Conservation (phyloP, 169 alveolate species). For the Eimeria acervulina region DNA sequence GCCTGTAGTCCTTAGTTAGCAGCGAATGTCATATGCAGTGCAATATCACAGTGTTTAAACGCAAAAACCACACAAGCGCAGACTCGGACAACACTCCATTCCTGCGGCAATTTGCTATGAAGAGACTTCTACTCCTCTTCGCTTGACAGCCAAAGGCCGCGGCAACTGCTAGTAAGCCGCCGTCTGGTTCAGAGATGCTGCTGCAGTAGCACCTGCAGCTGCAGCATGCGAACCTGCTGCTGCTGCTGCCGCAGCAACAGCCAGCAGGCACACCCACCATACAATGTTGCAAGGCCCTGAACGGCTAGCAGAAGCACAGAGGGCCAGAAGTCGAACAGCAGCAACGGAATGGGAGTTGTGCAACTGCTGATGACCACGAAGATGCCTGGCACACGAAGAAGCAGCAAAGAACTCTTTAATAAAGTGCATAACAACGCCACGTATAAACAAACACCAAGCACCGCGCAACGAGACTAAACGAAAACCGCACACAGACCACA, state of each 20-base stretch:
- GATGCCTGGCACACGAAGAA: slow-evolving; percentile 62
- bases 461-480: not conserved
- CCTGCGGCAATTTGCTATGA: not conserved
- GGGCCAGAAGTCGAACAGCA: slow-evolving; percentile 71
- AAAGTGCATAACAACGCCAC: not conserved
- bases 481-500: not conserved
- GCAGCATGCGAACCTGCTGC: too few species aligned
- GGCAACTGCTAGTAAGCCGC: not conserved
- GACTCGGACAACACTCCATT: not conserved
- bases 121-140: not conserved
- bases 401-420: too few species aligned
- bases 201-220: too few species aligned
- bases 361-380: slow-evolving; percentile 77
- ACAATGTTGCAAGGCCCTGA: slow-evolving; percentile 72
- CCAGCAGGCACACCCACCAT: slow-evolving; percentile 63
- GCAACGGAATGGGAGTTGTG: slow-evolving; percentile 81
- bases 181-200: too few species aligned
- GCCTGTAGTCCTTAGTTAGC: too few species aligned
- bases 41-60: not conserved
- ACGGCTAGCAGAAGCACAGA: slow-evolving; percentile 68
- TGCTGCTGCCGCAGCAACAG: too few species aligned
- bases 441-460: not conserved
- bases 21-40: not conserved
- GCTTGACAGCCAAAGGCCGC: not conserved
- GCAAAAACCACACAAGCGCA: not conserved